phyloP scores from a whole-genome alignment of 2,329 filamentous ascomycete species.

The Claviceps sp. region DNA sequence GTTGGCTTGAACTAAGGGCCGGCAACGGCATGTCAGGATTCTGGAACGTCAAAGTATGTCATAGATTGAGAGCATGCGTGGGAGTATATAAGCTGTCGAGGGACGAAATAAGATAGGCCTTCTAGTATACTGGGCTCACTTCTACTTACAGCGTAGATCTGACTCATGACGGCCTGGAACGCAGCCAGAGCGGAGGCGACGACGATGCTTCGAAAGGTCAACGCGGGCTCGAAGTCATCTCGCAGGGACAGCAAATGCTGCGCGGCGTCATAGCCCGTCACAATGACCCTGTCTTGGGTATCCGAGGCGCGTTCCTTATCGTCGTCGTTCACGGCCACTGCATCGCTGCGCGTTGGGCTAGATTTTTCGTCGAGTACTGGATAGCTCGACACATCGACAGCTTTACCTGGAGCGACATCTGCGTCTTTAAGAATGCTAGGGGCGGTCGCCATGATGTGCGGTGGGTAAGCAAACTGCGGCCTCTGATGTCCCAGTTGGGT shows the following conservation, averaged over 20 bases:
- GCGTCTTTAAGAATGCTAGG: not conserved
- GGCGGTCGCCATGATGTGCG: not conserved
- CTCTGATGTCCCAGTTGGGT: too few species aligned
- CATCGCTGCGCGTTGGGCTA: not conserved
- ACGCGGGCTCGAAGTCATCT: constrained; percentile 34
- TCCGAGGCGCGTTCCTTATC: constrained; percentile 17
- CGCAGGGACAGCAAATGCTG: constrained; percentile 34
- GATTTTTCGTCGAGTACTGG: too few species aligned
- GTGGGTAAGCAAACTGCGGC: too few species aligned
- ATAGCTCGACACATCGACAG: not conserved
- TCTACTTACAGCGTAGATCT: constrained; percentile 35
- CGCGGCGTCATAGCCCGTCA: constrained; percentile 38
- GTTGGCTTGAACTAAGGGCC: constrained; percentile 37
- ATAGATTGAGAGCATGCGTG: too few species aligned
- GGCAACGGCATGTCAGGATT: not conserved
- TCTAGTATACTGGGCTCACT: too few species aligned
- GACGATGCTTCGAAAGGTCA: constrained; percentile 40
- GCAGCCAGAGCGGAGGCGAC: constrained; percentile 33
- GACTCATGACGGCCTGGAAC: constrained; percentile 41
- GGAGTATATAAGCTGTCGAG: too few species aligned
- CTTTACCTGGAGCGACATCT: not conserved
- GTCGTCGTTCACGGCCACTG: not conserved
- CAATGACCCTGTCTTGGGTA: constrained; percentile 30
- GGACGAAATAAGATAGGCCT: too few species aligned
- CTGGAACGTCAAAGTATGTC: not conserved